These are phyloP conservation scores for Torulaspora gathmanii DNA, from an alignment of 805 yeast species.

Conservation along the genomic window DNA sequence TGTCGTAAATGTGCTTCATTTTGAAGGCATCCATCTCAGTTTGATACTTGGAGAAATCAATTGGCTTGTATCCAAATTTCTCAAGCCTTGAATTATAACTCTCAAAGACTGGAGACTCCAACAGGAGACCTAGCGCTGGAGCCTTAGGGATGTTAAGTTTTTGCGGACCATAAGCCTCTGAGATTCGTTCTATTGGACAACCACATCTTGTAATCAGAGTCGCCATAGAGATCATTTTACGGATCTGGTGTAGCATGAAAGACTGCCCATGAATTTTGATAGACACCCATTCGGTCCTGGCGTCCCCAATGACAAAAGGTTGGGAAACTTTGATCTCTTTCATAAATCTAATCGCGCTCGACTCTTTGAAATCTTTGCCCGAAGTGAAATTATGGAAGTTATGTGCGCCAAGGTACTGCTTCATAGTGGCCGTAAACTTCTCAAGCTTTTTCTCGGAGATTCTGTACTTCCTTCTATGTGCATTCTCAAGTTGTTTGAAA, in stretches of 20 bases:
- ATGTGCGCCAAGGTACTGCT: slow-evolving; percentile 77
- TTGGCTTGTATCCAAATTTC: slow-evolving; percentile 70
- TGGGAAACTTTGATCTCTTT: slow-evolving; percentile 72
- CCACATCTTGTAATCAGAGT: slow-evolving; percentile 80
- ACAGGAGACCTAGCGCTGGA: slow-evolving; percentile 86
- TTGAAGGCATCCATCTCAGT: slow-evolving; percentile 80
- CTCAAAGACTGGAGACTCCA: slow-evolving; percentile 90
- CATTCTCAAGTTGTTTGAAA: slow-evolving; percentile 60
- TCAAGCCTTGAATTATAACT: slow-evolving; percentile 68
- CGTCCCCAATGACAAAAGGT: slow-evolving; percentile 85
- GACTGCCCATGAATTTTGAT: slow-evolving; percentile 97
- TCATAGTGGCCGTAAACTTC: slow-evolving; percentile 61
- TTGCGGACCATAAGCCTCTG: slow-evolving; percentile 66
- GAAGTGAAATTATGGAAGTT: slow-evolving; percentile 87
- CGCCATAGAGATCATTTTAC: slow-evolving; percentile 97
- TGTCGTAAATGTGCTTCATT: slow-evolving; percentile 82
- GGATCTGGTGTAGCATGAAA: slow-evolving; percentile 95
- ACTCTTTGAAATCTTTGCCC: slow-evolving; percentile 77
- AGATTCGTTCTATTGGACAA: slow-evolving; percentile 69
- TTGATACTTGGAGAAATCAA: slow-evolving; percentile 63
- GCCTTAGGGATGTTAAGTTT: slow-evolving; percentile 94
- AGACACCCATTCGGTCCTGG: slow-evolving; percentile 92
- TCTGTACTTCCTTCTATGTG: slow-evolving; percentile 63
- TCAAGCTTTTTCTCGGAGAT: slow-evolving; percentile 58
- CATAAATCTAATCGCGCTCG: slow-evolving; percentile 81